Evolutionary conservation across 495 filamentous ascomycete genomes (phyloP), one percentile per base, ranked within the genome.

Genomic region (Penicillium canariense): DNA sequence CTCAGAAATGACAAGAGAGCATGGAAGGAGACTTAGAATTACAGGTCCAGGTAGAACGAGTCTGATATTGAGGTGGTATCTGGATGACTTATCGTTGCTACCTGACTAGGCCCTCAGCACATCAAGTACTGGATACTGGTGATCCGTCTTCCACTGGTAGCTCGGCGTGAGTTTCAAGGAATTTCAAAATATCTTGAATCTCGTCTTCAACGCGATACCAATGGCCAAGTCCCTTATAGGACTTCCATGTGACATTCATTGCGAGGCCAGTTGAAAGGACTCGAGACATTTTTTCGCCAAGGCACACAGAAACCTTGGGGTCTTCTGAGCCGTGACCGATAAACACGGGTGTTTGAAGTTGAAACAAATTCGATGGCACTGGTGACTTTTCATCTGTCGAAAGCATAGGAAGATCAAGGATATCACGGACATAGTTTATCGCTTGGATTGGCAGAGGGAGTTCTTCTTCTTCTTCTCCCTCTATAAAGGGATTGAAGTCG

Each of bases 241-340:
- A 69, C 56, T 70, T 75, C 71, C 73, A 83, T 17, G 69, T 69
- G 4, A 83, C 71, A 48, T 76, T 54, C 45, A 76, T 63, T 3
- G 72, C 77, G 8, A 82, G 66, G 1, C 51, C 45, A 18, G 54
- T 32, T 5, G 56, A 62, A 39, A 86, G 52, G 7, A 65, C 63
- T 25, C 70, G 62, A 14, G 63, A 60, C 53, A 82, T 65, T n/a
- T 62, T 52, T 35, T 67, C 53, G 5, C 82, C 82, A 22, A 77
- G 62, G 5, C 65, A 32, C 0, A 79, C 57, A n/a, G 71, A 66
- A 5, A 85, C 75, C 17, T 80, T 71, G 0, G 68, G 63, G 62
- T 85, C 83, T 45, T 79, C 73, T 11, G 45, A 53, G 14, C 77
- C 79, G 66, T 87, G 81, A 12, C 77, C 71, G 9, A 86, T 61